Base-by-base conservation (phyloP, 2,329 filamentous ascomycete genomes). In the Microsporum audouinii region DNA sequence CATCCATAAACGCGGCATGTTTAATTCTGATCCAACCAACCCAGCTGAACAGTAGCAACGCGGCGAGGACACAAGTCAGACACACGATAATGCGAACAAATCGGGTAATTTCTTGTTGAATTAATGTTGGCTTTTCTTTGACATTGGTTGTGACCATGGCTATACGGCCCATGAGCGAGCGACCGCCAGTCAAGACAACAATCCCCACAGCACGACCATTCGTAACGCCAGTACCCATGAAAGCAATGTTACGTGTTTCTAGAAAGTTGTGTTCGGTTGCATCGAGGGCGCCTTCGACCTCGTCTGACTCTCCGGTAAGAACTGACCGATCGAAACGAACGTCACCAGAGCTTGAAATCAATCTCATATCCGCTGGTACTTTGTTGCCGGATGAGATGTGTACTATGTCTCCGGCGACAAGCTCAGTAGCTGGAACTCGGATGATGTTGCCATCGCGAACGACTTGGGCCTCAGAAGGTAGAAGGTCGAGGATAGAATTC, bases 201-300 rank as follows among this genome's bases (percentile, higher is more conserved):
- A 91, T 73, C 17, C 85, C 88, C 12, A 80, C 76, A 57, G 82
- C 85, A 33, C 77, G 84, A 2, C 88, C 88, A 6, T 84, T 84
- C 2, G 88, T 83, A 66, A 87, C 90, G 68, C 90, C 86, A 0
- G 88, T 90, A n/a, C 88, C 88, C 69, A 89, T 87, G 8, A 91
- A 78, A 27, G 87, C 88, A 60, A 91, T 88, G 67, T 84, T 87
- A 60, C 83, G 82, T 2, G 87, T 91, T 70, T 91, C 88, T 33
- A 91, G 82, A 68, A 88, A 89, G 71, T 90, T 90, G 41, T 80
- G 76, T 67, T 90, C 86, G 0, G 84, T 86, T 0, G 79, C 82
- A 17, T 88, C 79, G 8, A 87, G 78, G 0, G 83, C 81, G 1
- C 81, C 87, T 2, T 81, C 74, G 4, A 89, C 73, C 1, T 87